phyloP scores from a whole-genome alignment of 1,139 yeast genomes.

The Pichia kudriavzevii region DNA sequence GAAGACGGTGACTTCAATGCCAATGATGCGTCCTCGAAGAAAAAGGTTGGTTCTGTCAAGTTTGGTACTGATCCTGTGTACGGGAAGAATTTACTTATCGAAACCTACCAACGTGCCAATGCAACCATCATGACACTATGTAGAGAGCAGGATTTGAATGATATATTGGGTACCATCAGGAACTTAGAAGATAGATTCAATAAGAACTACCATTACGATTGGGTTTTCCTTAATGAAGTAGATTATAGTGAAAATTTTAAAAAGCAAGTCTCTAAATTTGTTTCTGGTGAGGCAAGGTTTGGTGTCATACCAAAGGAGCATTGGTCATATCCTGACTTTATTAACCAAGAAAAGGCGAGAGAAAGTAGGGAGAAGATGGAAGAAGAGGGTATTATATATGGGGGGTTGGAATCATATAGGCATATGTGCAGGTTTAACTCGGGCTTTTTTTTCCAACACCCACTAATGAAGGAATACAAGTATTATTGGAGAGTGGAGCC shows the following conservation, averaged over 20 bases:
- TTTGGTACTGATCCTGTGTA: slow-evolving; percentile 9
- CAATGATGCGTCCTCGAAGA: too few relatives aligned
- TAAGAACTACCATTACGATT: slow-evolving; percentile 54
- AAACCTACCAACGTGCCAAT: slow-evolving; percentile 31
- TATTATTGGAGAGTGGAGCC: slow-evolving; percentile 77
- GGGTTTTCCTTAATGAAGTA: slow-evolving; percentile 69
- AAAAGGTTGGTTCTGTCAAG: slow-evolving; percentile 1
- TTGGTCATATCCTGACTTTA: slow-evolving; percentile 60
- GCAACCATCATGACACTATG: slow-evolving; percentile 73
- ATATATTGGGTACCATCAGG: slow-evolving; percentile 51
- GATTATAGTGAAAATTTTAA: slow-evolving; percentile 52
- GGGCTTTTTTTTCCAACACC: slow-evolving; percentile 57
- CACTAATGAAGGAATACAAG: slow-evolving; percentile 45
- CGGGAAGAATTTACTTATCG: slow-evolving; percentile 10
- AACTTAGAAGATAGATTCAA: slow-evolving; percentile 72
- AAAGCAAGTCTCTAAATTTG: slow-evolving; percentile 37
- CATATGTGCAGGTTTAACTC: slow-evolving; percentile 74
- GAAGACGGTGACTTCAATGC: too few relatives aligned
- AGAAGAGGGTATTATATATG: slow-evolving; percentile 48
- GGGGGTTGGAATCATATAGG: slow-evolving; percentile 56
- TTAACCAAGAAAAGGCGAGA: slow-evolving; percentile 51
- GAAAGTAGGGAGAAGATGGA: slow-evolving; percentile 41
- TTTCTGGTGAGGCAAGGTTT: slow-evolving; percentile 55
- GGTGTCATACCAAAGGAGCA: slow-evolving; percentile 56
- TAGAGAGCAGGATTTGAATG: slow-evolving; percentile 55